Evolutionary conservation across 495 filamentous ascomycete species (phyloP).

Genomic region (Talaromyces ruber): DNA sequence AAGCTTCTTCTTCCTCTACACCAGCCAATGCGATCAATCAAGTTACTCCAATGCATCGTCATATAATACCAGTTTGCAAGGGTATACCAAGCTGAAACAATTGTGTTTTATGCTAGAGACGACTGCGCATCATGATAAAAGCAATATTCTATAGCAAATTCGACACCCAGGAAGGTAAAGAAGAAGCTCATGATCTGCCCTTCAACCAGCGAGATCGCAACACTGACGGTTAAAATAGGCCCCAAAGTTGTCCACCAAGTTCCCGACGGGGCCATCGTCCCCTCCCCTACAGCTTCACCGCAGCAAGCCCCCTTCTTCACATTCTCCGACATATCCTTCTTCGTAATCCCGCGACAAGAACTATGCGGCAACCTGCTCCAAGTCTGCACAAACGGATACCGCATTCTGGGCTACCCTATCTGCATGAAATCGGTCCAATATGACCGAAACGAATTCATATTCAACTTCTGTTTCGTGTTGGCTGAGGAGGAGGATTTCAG

Average conservation of each 20-base stretch:
- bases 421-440: slow-evolving; percentile 71
- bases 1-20: not conserved
- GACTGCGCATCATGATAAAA: slow-evolving; percentile 54
- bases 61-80: not conserved
- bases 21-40: not conserved
- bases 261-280: slow-evolving; percentile 61
- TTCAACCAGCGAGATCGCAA: not conserved
- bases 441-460: slow-evolving; percentile 91
- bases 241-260: slow-evolving; percentile 58
- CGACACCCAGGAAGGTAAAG: slow-evolving; percentile 74
- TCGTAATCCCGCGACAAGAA: slow-evolving; percentile 86
- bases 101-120: not conserved
- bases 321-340: slow-evolving; percentile 75
- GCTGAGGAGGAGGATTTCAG: slow-evolving; percentile 58
- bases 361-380: slow-evolving; percentile 80
- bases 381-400: slow-evolving; percentile 65
- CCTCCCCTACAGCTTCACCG: slow-evolving; percentile 40
- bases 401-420: slow-evolving; percentile 81
- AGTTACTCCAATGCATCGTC: not conserved
- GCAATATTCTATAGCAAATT: slow-evolving; percentile 95
- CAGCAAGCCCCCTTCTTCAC: slow-evolving; percentile 60
- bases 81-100: not conserved
- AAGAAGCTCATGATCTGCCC: not conserved
- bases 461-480: slow-evolving; percentile 90
- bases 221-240: slow-evolving; percentile 39